Evolutionary conservation across 768 basidiomycete species (phyloP).

Genomic region (Agaricus sinodeliciosus): DNA sequence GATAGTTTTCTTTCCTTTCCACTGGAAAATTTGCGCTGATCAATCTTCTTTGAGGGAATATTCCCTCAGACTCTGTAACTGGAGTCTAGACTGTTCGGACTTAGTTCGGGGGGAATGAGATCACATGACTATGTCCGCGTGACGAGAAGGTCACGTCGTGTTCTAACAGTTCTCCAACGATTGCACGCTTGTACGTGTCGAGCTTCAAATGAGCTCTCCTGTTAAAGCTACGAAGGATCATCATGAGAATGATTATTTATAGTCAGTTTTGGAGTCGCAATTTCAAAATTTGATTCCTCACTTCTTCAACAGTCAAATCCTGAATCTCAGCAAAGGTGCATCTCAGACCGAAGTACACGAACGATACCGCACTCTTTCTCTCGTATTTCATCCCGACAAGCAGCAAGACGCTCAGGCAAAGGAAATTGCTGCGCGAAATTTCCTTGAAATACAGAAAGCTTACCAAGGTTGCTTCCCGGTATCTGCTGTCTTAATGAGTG

Average conservation of each 20-base stretch:
- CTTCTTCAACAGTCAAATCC: constrained; percentile 41
- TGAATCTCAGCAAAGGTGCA: constrained; percentile 63
- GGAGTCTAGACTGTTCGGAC: no score
- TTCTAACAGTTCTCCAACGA: neutral
- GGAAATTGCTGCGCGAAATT: constrained; percentile 55
- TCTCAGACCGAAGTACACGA: constrained; percentile 68
- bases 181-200: neutral
- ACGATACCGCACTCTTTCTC: constrained; percentile 62
- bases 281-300: neutral
- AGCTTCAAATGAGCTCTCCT: constrained; percentile 1
- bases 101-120: no score
- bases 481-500: neutral
- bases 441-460: constrained; percentile 75
- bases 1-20: no score
- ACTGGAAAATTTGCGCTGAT: neutral
- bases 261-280: constrained; percentile 10
- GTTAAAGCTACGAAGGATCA: neutral
- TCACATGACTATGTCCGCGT: no score
- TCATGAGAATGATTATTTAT: constrained; percentile 11
- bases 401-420: constrained; percentile 53
- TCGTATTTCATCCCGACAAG: constrained; percentile 83
- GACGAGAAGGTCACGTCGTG: neutral
- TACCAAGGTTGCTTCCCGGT: constrained; percentile 56
- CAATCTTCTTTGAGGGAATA: neutral
- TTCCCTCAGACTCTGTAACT: no score